Evolutionary conservation across 768 basidiomycete species (phyloP), one percentile per base, ranked within the genome.

Genomic region (button mushroom (Agaricus bisporus)): DNA sequence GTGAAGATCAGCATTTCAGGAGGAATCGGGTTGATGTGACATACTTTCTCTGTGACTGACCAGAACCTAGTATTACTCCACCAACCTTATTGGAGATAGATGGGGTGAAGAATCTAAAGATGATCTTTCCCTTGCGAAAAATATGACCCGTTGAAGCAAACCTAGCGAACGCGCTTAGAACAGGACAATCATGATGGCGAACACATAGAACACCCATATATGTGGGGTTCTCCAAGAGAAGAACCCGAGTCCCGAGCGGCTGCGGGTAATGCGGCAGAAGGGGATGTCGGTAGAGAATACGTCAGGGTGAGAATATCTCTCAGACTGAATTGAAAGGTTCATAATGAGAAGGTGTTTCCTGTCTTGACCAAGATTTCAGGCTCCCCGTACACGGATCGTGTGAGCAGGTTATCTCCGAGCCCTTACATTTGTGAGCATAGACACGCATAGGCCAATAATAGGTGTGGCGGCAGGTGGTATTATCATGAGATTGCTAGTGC

Each of bases 401-500:
- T 18, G 26, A 26, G 37, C 45, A 51, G 55, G 42, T 36, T 46
- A 60, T 60, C 49, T 58, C 56, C 59, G 57, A 50, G 50, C 41
- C 54, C 20, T 42, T 43, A 42, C 17, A 32, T 32, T 32, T 32
- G 32, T 29, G 44, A 43, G 43, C 18, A 55, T 29, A 42, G 38
- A 53, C 39, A 46, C 22, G 22, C 47, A 12, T 43, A 28, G 37
- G n/a, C 42, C 56, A 22, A 32, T 42, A 25, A 22, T 43, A 39
- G 15, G 38, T 39, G 38, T 39, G 38, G 38, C 38, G 38, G 38
- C 41, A 49, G 41, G 18, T 28, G 41, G 48, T 25, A 49, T 47
- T 53, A 45, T 52, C 38, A 56, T 52, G 73, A 67, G 59, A 76
- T 68, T 54, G 75, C 76, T 54, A 78, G 67, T 28, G 76, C 75